Conservation (phyloP, 257 asterid genomes). For the Solanum piurae region DNA sequence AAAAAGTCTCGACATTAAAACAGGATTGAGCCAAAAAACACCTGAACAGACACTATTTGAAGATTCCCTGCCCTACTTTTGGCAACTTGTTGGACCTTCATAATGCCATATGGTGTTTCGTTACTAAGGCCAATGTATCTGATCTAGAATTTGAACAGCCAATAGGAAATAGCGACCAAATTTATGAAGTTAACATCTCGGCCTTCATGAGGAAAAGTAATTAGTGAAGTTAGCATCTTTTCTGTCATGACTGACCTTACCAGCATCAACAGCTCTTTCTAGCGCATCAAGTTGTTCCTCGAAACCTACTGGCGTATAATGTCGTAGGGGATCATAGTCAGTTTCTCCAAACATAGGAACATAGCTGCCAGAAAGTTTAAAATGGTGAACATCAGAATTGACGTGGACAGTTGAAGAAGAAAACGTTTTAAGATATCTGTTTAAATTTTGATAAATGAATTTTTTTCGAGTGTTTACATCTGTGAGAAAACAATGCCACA, state of each 20-base stretch:
- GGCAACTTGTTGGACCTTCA: slow-evolving; percentile 70
- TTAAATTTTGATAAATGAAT: not conserved
- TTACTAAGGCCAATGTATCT: slow-evolving; percentile 86
- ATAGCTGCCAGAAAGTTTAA: slow-evolving; percentile 24
- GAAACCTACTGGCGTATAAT: slow-evolving; percentile 42
- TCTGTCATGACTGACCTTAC: slow-evolving; percentile 58
- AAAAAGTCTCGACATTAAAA: slow-evolving; percentile 14
- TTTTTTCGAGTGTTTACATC: not conserved
- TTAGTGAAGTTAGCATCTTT: not conserved
- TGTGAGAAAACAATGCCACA: not conserved
- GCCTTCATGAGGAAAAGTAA: slow-evolving; percentile 20
- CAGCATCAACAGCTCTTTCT: slow-evolving; percentile 59
- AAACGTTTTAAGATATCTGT: not conserved
- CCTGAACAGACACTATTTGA: slow-evolving; percentile 83
- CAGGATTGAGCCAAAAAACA: slow-evolving; percentile 21
- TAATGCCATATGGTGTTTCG: slow-evolving; percentile 87
- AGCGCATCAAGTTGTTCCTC: slow-evolving; percentile 78
- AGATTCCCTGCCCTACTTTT: slow-evolving; percentile 27
- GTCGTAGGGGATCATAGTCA: slow-evolving; percentile 46
- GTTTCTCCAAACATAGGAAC: slow-evolving; percentile 92
- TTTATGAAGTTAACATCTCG: not conserved
- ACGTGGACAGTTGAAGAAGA: not conserved
- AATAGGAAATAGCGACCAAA: slow-evolving; percentile 21
- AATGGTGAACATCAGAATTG: not conserved
- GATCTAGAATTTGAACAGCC: slow-evolving; percentile 35